Base-by-base conservation (phyloP, 2,329 filamentous ascomycete species). In the Fusarium anguioides region DNA sequence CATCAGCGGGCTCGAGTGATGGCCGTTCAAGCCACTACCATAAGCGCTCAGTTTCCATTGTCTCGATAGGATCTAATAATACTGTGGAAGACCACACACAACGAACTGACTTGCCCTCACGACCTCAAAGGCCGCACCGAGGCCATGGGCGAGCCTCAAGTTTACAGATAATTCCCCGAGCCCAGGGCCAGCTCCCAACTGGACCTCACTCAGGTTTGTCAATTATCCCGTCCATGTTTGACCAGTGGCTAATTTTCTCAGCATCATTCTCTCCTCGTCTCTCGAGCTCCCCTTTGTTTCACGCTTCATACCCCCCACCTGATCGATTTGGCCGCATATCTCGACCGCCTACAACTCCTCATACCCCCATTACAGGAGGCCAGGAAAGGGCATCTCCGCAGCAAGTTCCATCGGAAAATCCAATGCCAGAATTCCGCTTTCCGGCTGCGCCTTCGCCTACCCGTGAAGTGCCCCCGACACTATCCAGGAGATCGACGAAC, bases 71-170 rank as follows among this genome's bases (percentile, higher is more conserved):
- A 12, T 87, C 87, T 20, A 79, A 80, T 35, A 81, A 80, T 27
- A 78, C 80, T 20, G 78, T 82, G 37, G 85, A 86, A 21, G 84
- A 85, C 40, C 79, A 82, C 40, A 69, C 72, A 20, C 78, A 80
- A 46, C 77, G 76, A 55, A 82, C 81, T 64, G 82, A 84, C 26
- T 70, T 76, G 15, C 74, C 80, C 3, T 63, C 73, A 29, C 78
- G 81, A 69, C 78, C 83, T 20, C 80, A 83, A 49, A 84, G 87
- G 50, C 85, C 87, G 20, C 75, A 74, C 18, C 87, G 88, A 70
- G 87, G 89, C 6, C 94, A 97, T 81, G 88, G 84, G 45, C 86
- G 94, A 50, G 93, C 93, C 35, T 88, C 92, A 23, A 97, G 94
- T 81, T 80, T 97, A 60, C 94, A 97, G 76, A 90, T 95, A 36